Evolutionary conservation across 495 filamentous ascomycete genomes (phyloP).

Genomic region (Aspergillus wentii): DNA sequence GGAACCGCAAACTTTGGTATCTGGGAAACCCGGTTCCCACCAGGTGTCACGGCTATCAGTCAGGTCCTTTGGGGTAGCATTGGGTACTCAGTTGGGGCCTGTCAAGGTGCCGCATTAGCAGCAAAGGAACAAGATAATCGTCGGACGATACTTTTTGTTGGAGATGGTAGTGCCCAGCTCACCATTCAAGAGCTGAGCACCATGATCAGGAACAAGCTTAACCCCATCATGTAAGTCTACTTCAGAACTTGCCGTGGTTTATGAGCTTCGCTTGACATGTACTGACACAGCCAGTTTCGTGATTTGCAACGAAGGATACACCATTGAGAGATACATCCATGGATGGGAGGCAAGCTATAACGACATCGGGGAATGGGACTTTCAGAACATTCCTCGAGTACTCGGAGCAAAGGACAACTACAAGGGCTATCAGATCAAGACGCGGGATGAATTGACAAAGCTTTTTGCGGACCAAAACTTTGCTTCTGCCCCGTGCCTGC

Average conservation of each 20-base stretch:
- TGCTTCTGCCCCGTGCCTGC: conserved; percentile 37
- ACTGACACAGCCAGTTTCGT: conserved; percentile 45
- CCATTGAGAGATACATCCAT: conserved; percentile 53
- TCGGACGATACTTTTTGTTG: conserved; percentile 78
- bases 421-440: conserved; percentile 65
- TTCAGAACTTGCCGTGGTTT: conserved; percentile 1
- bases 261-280: too few relatives aligned
- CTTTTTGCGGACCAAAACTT: conserved; percentile 68
- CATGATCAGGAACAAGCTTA: conserved; percentile 72
- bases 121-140: conserved; percentile 56
- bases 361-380: conserved; percentile 71
- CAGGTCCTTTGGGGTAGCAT: conserved; percentile 91
- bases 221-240: conserved; percentile 66
- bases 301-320: conserved; percentile 54
- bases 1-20: conserved; percentile 89
- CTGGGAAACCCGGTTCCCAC: conserved; percentile 80
- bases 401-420: conserved; percentile 62
- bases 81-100: conserved; percentile 74
- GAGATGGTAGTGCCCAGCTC: conserved; percentile 82
- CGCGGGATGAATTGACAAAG: conserved; percentile 60
- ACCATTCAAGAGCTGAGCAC: conserved; percentile 84
- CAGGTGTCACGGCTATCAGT: conserved; percentile 67
- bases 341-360: conserved; percentile 74
- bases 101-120: conserved; percentile 71
- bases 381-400: conserved; percentile 57